phyloP scores from a whole-genome alignment of 2,329 filamentous ascomycete species.

The Fusarium abutilonis region DNA sequence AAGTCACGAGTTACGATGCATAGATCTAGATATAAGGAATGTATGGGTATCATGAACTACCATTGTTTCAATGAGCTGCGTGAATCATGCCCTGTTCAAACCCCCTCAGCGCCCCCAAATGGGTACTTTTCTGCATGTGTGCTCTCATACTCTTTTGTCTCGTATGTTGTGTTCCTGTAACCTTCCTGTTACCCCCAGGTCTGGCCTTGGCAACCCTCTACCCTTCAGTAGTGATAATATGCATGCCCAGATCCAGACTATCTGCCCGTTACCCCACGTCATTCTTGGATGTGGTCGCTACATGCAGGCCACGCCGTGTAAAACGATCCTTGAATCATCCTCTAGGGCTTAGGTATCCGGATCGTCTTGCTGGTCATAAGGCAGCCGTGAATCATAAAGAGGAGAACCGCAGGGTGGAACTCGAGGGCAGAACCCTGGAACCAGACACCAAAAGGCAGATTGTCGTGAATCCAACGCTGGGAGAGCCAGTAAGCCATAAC shows the following conservation, averaged over 20 bases:
- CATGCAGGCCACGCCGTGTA: slow-evolving; percentile 24
- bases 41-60: slow-evolving; percentile 45
- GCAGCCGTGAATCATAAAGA: slow-evolving; percentile 91
- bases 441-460: slow-evolving; percentile 80
- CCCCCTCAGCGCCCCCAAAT: slow-evolving; percentile 20
- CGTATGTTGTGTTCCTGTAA: slow-evolving; percentile 8
- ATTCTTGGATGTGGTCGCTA: slow-evolving; percentile 3
- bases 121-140: slow-evolving; percentile 11
- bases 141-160: slow-evolving; percentile 9
- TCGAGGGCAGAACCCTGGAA: slow-evolving; percentile 75
- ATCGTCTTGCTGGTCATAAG: slow-evolving; percentile 96
- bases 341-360: slow-evolving; percentile 87
- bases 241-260: slow-evolving; percentile 4
- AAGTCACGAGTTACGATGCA: no score
- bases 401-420: slow-evolving; percentile 81
- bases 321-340: slow-evolving; percentile 21
- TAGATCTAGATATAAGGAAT: slow-evolving; percentile 23
- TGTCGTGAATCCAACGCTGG: slow-evolving; percentile 79
- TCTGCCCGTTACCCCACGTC: slow-evolving; percentile 6
- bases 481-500: slow-evolving; percentile 92
- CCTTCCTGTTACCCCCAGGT: slow-evolving; percentile 1
- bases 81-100: slow-evolving; percentile 41
- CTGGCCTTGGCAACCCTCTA: neutral
- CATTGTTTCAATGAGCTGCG: slow-evolving; percentile 41
- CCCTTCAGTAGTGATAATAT: slow-evolving; percentile 2